These are phyloP conservation scores for Fennellomyces sp. DNA, from an alignment of 371 early-diverging fungal genomes.

Conservation along the genomic window DNA sequence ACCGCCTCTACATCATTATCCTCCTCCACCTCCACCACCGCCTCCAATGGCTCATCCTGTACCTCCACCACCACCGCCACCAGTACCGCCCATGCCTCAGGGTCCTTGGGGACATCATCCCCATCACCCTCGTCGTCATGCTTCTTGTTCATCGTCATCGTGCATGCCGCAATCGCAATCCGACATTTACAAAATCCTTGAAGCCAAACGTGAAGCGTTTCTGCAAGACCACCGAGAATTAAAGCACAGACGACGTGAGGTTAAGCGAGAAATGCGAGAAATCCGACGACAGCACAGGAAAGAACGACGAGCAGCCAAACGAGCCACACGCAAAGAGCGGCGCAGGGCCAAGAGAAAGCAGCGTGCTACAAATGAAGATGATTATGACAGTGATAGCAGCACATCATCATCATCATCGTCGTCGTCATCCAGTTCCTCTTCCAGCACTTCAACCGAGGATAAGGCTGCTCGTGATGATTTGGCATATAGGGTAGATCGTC, in stretches of 20 bases:
- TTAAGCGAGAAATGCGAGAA: not conserved
- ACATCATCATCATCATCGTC: conserved; percentile 1
- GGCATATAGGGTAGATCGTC: not conserved
- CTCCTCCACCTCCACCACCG: conserved; percentile 2
- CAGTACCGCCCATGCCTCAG: conserved; percentile 2
- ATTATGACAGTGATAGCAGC: not conserved
- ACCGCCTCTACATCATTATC: conserved; percentile 6
- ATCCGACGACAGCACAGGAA: not conserved
- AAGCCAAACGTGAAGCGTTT: not conserved
- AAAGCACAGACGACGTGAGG: conserved; percentile 1
- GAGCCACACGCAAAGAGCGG: not conserved
- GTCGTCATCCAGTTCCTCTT: conserved; percentile 7
- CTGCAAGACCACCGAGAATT: conserved; percentile 3
- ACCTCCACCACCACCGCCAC: conserved; percentile 7
- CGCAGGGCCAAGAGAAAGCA: not conserved
- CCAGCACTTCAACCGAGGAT: not conserved
- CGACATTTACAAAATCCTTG: not conserved
- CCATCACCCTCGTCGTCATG: not conserved
- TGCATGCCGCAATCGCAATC: no score
- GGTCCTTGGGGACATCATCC: not conserved
- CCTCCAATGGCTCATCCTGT: not conserved
- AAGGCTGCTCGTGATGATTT: not conserved
- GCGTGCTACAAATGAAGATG: not conserved
- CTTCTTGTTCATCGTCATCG: not conserved
- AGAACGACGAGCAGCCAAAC: conserved; percentile 4